Evolutionary conservation across 2,329 filamentous ascomycete species (phyloP), one percentile per base, ranked within the genome.

Genomic region (Trichothecium roseum): DNA sequence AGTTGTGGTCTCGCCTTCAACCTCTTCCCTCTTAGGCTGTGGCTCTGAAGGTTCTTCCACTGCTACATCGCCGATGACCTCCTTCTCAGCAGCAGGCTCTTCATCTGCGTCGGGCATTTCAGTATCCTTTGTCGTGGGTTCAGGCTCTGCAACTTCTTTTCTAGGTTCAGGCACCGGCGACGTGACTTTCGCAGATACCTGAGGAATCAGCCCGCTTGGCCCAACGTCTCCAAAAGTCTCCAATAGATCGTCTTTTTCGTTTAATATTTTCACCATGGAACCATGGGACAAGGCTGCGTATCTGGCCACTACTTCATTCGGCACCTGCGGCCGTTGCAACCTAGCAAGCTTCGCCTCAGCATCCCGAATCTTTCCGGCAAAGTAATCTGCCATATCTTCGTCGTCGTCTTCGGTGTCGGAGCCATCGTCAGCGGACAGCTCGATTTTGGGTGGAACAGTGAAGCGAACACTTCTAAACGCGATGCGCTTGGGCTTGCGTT

Each of bases 301-400:
- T 3, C 64, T 64, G 18, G 58, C 51, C 10, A 71, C 55, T 2
- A 66, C 60, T 30, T 62, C 56, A 13, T 30, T 63, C 49, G 40
- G 67, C 38, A 41, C 50, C 41, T 39, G 63, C 45, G 40, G 58
- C 46, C 38, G 59, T 46, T 66, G 59, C 6, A 74, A 50, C 34
- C 63, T 66, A 39, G 60, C 60, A 20, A 77, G 45, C 36, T 71
- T 62, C 1, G 54, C 54, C 40, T 74, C 65, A 2, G 64, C 62
- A 46, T 74, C 69, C 29, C 58, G 51, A 27, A 76, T 73, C 43
- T 74, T 59, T 36, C 59, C 57, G 35, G 67, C 62, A 36, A 77
- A 73, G 39, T 70, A 70, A 35, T 72, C 69, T 14, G 65, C 70
- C 57, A 76, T 69, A 30, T 72, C 68, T 32, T 75, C 72, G 38